phyloP scores from a whole-genome alignment of 345 rosid genomes.

The Acer yangbiense region DNA sequence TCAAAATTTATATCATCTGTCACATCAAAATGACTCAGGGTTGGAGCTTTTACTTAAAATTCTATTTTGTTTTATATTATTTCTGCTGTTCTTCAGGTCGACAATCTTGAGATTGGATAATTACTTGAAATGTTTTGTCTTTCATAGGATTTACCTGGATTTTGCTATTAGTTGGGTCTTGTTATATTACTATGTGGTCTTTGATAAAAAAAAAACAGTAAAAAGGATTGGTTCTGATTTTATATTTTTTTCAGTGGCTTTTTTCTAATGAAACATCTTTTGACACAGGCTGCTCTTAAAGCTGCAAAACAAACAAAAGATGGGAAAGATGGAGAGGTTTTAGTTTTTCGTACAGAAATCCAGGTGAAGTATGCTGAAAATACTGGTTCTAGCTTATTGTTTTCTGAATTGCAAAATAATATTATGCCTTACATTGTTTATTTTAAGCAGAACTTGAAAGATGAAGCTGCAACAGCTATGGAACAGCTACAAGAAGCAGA shows the following conservation, averaged over 20 bases:
- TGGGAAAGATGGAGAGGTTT: slow-evolving; percentile 77
- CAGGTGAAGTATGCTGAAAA: slow-evolving; percentile 56
- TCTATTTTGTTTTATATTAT: background rate
- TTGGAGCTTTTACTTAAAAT: slow-evolving; percentile 1
- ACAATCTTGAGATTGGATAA: slow-evolving; percentile 2
- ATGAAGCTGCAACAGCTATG: slow-evolving; percentile 58
- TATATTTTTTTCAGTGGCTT: background rate
- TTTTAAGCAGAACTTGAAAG: slow-evolving; percentile 66
- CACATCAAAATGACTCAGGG: background rate
- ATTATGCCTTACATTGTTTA: slow-evolving; percentile 15
- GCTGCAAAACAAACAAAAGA: slow-evolving; percentile 74
- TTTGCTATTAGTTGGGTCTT: background rate
- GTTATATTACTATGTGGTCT: background rate
- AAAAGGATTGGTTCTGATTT: background rate
- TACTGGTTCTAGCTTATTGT: slow-evolving; percentile 20
- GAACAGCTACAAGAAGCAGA: slow-evolving; percentile 86
- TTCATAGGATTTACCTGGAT: slow-evolving; percentile 11
- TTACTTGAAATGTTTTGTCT: slow-evolving; percentile 8
- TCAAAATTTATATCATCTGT: slow-evolving; percentile 5
- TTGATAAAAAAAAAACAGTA: background rate
- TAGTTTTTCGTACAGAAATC: slow-evolving; percentile 71
- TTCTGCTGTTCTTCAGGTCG: slow-evolving; percentile 16
- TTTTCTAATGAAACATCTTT: slow-evolving; percentile 18
- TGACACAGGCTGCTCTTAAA: slow-evolving; percentile 84
- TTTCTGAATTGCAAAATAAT: slow-evolving; percentile 27